phyloP scores from a whole-genome alignment of 805 yeast species.

The Candida oleophila region DNA sequence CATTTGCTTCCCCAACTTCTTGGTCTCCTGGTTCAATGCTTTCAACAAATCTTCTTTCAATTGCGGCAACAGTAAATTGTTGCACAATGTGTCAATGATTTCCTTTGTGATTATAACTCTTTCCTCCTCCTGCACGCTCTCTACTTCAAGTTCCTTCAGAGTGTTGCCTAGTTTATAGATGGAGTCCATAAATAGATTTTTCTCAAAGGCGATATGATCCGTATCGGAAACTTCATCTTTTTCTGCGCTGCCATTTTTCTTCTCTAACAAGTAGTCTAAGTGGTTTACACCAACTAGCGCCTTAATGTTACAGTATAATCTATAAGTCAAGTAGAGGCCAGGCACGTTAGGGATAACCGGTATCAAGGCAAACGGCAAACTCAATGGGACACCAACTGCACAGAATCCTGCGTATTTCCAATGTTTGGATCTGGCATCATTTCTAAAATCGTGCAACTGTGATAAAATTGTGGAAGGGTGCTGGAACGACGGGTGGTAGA shows the following conservation, averaged over 20 bases:
- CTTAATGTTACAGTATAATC: conserved; percentile 81
- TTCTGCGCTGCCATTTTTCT: conserved; percentile 1
- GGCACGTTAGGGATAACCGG: conserved; percentile 94
- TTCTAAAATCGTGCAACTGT: conserved; percentile 45
- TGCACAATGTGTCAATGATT: conserved; percentile 45
- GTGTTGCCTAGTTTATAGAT: conserved; percentile 15
- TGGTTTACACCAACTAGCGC: conserved; percentile 76
- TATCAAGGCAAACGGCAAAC: conserved; percentile 74
- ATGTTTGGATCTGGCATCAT: conserved; percentile 51
- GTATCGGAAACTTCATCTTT: conserved; percentile 12
- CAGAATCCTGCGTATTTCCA: conserved; percentile 52
- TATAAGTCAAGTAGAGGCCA: conserved; percentile 78
- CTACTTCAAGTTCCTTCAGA: conserved; percentile 2
- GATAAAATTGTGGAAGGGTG: conserved; percentile 25
- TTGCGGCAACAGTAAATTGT: conserved; percentile 44
- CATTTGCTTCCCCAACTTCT: conserved; percentile 16
- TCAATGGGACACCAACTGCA: conserved; percentile 65
- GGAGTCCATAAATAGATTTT: conserved; percentile 14
- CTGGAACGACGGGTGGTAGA: conserved; percentile 39
- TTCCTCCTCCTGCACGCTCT: conserved; percentile 24
- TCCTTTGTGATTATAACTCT: conserved; percentile 44
- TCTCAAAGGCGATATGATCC: conserved; percentile 21
- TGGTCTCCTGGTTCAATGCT: conserved; percentile 56
- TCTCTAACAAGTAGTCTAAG: conserved; percentile 53
- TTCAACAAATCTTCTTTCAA: conserved; percentile 44